Evolutionary conservation across 2,329 filamentous ascomycete species (phyloP), one percentile per base, ranked within the genome.

Genomic region (Epichloe uncinata): DNA sequence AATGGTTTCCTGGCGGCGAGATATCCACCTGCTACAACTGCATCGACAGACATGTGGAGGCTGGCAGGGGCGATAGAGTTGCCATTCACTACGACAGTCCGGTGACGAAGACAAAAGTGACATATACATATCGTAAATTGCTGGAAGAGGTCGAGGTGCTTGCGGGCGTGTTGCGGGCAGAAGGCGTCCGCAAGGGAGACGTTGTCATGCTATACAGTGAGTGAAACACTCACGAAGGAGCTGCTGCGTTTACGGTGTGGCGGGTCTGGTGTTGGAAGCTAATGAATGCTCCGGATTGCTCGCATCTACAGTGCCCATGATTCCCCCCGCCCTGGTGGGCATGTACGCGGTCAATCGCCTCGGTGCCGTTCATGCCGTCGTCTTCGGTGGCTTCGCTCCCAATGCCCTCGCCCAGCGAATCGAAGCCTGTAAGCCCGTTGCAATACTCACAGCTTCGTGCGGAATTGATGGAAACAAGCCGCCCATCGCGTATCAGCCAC

Each of bases 11-110:
- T 0, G 87, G 81, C 54, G 91, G 90, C 54, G 82, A 93, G 69
- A 86, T 97, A 57, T 93, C 85, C 38, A 95, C 88, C 0, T 88
- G 85, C 57, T 95, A 88, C 72, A 97, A 96, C 64, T 94, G 88
- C 63, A 72, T 96, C 13, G 89, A 95, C 66, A 77, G 90, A 13
- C 90, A 96, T 67, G 88, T 96, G n/a, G 69, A 78, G 36, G 79
- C 78, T 5, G 87, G 90, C n/a, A 73, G 82, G 56, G 89, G 89
- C 13, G 74, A 84, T 43, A 70, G 76, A 46, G 74, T 82, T 0
- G 91, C 90, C 20, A 85, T 97, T 51, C 79, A 85, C 58, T 96
- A 86, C 74, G 90, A 96, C 64, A 91, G 85, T 56, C 87, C 90
- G 2, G 89, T 95, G 9, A 88, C 87, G 1, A 73, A 75, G 2